These are phyloP conservation scores for Cystobasidium sp. DNA, from an alignment of 1,284 basidiomycete species.

Conservation along the genomic window DNA sequence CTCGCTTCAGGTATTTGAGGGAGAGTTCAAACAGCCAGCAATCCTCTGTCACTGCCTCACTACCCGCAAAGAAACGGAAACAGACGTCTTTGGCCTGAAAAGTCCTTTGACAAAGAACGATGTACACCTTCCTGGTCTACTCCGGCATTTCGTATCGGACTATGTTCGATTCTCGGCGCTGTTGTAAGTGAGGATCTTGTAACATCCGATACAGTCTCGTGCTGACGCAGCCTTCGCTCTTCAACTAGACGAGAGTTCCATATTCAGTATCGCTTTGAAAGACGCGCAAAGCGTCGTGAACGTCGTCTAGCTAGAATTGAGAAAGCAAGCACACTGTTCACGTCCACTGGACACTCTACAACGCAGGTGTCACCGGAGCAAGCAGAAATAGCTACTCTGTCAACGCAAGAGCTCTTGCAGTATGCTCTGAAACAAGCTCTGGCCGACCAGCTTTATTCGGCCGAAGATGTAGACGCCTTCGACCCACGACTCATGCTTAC, in stretches of 20 bases:
- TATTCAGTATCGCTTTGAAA: conserved; percentile 8
- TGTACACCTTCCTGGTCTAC: background rate
- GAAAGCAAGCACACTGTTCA: conserved; percentile 18
- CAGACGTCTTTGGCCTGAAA: conserved; percentile 12
- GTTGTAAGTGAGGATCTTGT: background rate
- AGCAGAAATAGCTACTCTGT: conserved; percentile 23
- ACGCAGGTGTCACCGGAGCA: background rate
- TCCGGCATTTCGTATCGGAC: conserved; percentile 7
- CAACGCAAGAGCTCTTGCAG: conserved; percentile 32
- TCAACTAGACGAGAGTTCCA: conserved; percentile 12
- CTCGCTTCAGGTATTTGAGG: background rate
- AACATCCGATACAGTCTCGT: too few relatives aligned
- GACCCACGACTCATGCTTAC: conserved; percentile 36
- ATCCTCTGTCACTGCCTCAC: conserved; percentile 12
- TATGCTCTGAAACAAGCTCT: conserved; percentile 25
- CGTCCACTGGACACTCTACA: background rate
- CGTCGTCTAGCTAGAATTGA: conserved; percentile 17
- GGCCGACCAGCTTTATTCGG: conserved; percentile 18
- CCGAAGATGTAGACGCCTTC: conserved; percentile 24
- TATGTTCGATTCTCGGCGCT: background rate
- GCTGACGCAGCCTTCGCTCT: background rate
- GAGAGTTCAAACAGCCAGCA: conserved; percentile 1
- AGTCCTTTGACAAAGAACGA: background rate
- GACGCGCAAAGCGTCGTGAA: conserved; percentile 18
- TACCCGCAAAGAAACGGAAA: conserved; percentile 1